Evolutionary conservation across 352 stramenopile genomes (phyloP), one percentile per base, ranked within the genome.

Genomic region (Pythium folliculosum): DNA sequence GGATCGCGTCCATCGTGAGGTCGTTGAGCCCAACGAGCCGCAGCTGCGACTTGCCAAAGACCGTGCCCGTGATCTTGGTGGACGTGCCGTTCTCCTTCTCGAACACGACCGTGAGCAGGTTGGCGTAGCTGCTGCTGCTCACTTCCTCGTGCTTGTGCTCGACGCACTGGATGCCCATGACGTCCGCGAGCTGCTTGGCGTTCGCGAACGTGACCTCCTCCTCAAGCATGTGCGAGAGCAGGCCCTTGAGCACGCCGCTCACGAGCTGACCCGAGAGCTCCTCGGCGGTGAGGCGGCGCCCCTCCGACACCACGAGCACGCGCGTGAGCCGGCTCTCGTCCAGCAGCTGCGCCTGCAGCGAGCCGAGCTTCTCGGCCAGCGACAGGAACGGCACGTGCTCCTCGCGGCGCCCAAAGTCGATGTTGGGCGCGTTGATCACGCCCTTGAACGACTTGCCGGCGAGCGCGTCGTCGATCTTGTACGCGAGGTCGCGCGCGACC

Each of bases 351-450:
- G 87, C 84, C 53, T 96, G 85, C 47, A 99, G 78, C 16, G 80
- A 90, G 37, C 92, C 93, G 10, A 98, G 91, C 73, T 95, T 97
- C 65, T 98, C 90, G 5, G 90, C 91, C 16, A 98, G 85, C 61
- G 82, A 92, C 5, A 97, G 68, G 65, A 96, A 95, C 37, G 90
- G 84, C 64, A 90, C 67, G 53, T 94, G 87, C 73, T 96, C 80
- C 38, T 87, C 78, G 27, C 86, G 77, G 54, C 80, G 78, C 23
- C 79, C 80, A 60, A 96, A 95, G 64, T 97, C 92, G 38, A 98
- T 95, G 67, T 94, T 93, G 0, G 97, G 95, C 55, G 97, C 97
- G 75, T 99, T 99, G 45, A 99, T 88, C 66, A 96, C 94, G 63
- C 97, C 96, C 44, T 79, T 80, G 71, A 98, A 98, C 4, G 82